Conservation (phyloP, 257 asterid species). For the Pogostemon cablin region DNA sequence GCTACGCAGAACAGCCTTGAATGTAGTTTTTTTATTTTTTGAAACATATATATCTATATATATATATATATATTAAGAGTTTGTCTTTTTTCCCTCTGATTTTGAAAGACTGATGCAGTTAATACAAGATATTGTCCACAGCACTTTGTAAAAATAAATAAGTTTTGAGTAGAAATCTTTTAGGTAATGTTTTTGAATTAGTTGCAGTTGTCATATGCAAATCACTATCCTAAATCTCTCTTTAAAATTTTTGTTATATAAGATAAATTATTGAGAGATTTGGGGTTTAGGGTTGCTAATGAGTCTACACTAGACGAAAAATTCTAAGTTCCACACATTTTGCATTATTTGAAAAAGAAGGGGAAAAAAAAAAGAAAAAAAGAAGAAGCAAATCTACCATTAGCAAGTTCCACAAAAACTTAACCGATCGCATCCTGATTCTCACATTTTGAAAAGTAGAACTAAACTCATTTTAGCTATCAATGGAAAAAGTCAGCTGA, state of each 20-base stretch:
- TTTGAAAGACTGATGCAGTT: not conserved
- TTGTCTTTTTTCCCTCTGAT: not conserved
- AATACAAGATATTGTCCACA: no score
- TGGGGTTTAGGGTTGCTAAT: not conserved
- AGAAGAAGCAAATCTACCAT: not conserved
- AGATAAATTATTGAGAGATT: no score
- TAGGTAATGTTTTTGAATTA: no score
- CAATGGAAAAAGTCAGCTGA: not conserved
- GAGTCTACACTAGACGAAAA: not conserved
- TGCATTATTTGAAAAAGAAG: not conserved
- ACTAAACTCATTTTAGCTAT: not conserved
- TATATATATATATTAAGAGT: slow-evolving; percentile 32
- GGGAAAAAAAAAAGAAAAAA: not conserved
- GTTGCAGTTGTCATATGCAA: no score
- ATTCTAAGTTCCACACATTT: not conserved
- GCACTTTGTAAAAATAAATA: no score
- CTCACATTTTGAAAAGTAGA: not conserved
- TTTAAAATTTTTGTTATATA: no score
- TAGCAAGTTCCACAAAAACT: slow-evolving; percentile 20
- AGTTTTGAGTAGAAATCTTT: no score
- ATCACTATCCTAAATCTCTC: no score
- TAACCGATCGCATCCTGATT: not conserved
- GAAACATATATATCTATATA: slow-evolving; percentile 6
- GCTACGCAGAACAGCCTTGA: slow-evolving; percentile 22
- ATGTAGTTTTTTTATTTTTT: not conserved